Percentiles rank a stretch among this genome's conserved stretches.
Evolutionary conservation across 192 early-diverging fungal species (phyloP).

Genomic region (Thoreauomyces humboldtii): DNA sequence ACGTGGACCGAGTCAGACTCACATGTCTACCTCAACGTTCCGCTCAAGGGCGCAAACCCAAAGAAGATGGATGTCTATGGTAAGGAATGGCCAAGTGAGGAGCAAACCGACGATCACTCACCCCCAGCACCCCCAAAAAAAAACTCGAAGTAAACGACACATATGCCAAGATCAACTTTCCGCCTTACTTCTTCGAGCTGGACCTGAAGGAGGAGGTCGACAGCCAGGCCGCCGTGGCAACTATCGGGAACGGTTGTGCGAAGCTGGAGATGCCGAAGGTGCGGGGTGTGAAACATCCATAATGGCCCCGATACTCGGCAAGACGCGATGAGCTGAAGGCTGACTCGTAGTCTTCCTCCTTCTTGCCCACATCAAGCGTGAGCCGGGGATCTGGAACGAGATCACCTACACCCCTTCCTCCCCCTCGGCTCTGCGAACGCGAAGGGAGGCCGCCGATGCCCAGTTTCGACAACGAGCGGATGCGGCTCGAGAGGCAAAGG

Average conservation of each 20-base stretch:
- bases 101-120: not conserved
- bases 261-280: slow-evolving; percentile 45
- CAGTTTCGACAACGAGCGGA: not conserved
- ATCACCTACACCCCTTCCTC: not conserved
- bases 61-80: slow-evolving; percentile 49
- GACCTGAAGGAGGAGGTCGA: slow-evolving; percentile 41
- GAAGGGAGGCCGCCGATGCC: slow-evolving; percentile 12
- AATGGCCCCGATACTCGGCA: no score
- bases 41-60: slow-evolving; percentile 37
- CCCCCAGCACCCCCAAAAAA: no score
- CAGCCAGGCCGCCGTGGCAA: slow-evolving; percentile 32
- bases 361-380: slow-evolving; percentile 11
- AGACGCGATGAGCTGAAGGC: no score
- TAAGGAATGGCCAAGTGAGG: slow-evolving; percentile 3
- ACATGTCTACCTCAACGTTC: slow-evolving; percentile 39
- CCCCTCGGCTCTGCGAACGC: not conserved
- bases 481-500: not conserved
- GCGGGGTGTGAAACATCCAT: not conserved
- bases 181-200: slow-evolving; percentile 54
- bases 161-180: slow-evolving; percentile 54
- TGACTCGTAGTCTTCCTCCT: no score
- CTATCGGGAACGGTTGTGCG: slow-evolving; percentile 38
- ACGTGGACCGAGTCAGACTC: slow-evolving; percentile 32
- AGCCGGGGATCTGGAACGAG: not conserved
- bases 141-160: slow-evolving; percentile 50